Base-by-base conservation (phyloP, 768 basidiomycete species). In the Lyophyllum decastes region DNA sequence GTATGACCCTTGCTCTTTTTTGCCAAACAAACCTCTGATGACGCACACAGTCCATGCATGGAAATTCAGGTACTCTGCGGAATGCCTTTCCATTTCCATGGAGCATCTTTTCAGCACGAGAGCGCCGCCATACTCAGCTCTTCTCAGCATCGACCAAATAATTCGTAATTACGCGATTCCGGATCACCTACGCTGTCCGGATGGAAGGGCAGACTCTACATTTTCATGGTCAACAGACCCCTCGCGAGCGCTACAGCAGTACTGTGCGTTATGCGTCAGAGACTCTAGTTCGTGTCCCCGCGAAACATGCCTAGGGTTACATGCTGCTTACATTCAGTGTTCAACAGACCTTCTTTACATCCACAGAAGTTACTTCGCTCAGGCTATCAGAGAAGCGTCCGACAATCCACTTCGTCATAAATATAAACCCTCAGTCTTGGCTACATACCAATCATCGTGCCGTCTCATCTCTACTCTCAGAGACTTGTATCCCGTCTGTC, bases 111-210 rank as follows among this genome's bases (percentile, higher is more conserved):
- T 81, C 60, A 73, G 68, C 46, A 73, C 68, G 4, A 70, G 68
- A 49, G 66, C 64, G 17, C 75, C 76, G 3, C 66, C 69, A 16
- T 85, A 85, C 63, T 64, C 72, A 10, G 71, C 75, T 4, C 62
- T 85, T 2, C 72, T 84, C 26, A 76, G 79, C 24, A 64, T 84
- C 49, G 83, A 86, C 70, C 73, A 74, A 49, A 76, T 72, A 33
- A 79, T 86, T 46, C 79, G 83, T 38, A 75, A 77, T 27, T 84
- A 82, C 61, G 76, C 77, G 0, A 64, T 81, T 3, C 82, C 83
- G 0, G 61, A 66, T 10, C 72, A 80, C 56, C 66, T 85, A 5
- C 77, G 75, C 48, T 72, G 73, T 14, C 80, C 79, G 10, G 67
- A 65, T 40, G 56, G 64, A 45, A 52, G 54, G 35, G 62, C 70